Evolutionary conservation across 148 eudicot species (phyloP).

Genomic region (Chenopodium album): DNA sequence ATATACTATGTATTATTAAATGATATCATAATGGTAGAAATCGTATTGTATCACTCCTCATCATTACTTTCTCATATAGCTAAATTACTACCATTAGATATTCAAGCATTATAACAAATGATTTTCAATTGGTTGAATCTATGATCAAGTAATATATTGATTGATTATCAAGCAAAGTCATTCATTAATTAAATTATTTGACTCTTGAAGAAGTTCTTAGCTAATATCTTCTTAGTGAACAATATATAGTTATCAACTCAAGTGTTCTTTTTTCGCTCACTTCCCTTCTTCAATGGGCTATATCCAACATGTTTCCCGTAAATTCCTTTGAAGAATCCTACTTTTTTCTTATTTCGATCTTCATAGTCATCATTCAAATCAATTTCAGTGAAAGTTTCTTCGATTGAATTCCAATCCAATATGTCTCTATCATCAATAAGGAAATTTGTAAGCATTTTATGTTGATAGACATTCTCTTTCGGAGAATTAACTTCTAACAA

Average conservation of each 20-base stretch:
- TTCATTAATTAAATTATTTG: no score
- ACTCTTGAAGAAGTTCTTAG: no score
- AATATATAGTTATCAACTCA: neutral
- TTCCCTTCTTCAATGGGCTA: constrained; percentile 4
- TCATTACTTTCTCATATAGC: no score
- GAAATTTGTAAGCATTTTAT: constrained; percentile 15
- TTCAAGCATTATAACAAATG: no score
- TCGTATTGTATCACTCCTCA: no score
- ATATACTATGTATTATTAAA: no score
- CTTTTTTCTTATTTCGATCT: constrained; percentile 10
- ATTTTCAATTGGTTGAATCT: no score
- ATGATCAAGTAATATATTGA: no score
- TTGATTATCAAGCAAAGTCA: no score
- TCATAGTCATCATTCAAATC: constrained; percentile 8
- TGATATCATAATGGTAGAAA: no score
- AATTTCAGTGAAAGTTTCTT: constrained; percentile 20
- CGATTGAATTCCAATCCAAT: constrained; percentile 21
- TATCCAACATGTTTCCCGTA: constrained; percentile 24
- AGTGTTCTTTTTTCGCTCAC: neutral
- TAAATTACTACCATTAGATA: no score
- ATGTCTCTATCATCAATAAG: constrained; percentile 4
- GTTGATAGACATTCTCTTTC: neutral
- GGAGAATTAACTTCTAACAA: neutral
- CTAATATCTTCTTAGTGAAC: neutral
- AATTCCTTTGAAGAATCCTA: constrained; percentile 23